Conservation (phyloP, 805 yeast genomes). For the Hanseniaspora vineae region DNA sequence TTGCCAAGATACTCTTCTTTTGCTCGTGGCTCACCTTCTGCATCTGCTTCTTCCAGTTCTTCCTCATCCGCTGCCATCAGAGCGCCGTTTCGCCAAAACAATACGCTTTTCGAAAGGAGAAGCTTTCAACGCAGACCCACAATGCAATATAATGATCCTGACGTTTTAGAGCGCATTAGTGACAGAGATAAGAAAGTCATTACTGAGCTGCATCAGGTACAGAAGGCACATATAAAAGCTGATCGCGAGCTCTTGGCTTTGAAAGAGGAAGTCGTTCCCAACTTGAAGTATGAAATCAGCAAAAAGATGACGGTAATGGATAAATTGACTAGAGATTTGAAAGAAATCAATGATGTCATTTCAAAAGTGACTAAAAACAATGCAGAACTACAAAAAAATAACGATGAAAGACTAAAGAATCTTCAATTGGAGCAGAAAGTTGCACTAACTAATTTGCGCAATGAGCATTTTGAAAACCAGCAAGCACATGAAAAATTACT, state of each 20-base stretch:
- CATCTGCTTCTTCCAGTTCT: too few species aligned
- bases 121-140: neutral
- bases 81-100: too few species aligned
- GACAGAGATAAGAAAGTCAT: conserved; percentile 20
- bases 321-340: conserved; percentile 13
- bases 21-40: too few species aligned
- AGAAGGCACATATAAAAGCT: conserved; percentile 17
- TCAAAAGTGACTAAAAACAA: conserved; percentile 12
- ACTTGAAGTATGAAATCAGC: conserved; percentile 14
- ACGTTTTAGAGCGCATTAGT: conserved; percentile 21
- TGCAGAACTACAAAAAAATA: conserved; percentile 8
- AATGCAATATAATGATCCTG: conserved; percentile 18
- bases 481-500: conserved; percentile 7
- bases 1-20: too few species aligned
- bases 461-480: conserved; percentile 8
- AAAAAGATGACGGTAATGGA: conserved; percentile 12
- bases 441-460: conserved; percentile 14
- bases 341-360: conserved; percentile 10
- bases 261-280: conserved; percentile 14
- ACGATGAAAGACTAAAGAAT: conserved; percentile 13
- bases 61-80: too few species aligned
- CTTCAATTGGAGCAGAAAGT: conserved; percentile 13
- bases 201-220: conserved; percentile 17
- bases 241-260: conserved; percentile 14
- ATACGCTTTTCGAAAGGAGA: neutral